phyloP scores from a whole-genome alignment of 306 rosid genomes.

The Arachis hypogaea region DNA sequence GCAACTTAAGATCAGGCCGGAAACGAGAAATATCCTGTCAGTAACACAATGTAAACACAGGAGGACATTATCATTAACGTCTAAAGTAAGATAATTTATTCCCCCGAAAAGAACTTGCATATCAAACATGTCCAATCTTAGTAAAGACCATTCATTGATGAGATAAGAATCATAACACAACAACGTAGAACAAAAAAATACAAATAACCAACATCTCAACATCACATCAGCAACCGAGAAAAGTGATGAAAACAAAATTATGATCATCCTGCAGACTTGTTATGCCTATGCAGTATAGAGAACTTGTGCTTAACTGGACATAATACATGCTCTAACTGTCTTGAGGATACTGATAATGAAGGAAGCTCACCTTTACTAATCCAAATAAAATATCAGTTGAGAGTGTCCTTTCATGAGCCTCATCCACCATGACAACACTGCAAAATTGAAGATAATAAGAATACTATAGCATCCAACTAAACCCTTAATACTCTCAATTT shows the following conservation, averaged over 20 bases:
- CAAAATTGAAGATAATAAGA: slow-evolving; percentile 36
- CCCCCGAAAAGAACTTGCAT: slow-evolving; percentile 4
- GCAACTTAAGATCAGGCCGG: slow-evolving; percentile 89
- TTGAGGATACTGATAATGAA: slow-evolving; percentile 33
- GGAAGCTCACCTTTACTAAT: slow-evolving; percentile 72
- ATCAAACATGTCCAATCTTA: slow-evolving; percentile 10
- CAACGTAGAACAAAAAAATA: slow-evolving; percentile 14
- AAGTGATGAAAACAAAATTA: slow-evolving; percentile 10
- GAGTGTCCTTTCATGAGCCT: slow-evolving; percentile 99
- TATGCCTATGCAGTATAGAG: neutral
- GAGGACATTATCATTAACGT: slow-evolving; percentile 14
- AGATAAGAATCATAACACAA: slow-evolving; percentile 16
- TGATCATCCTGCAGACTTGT: neutral
- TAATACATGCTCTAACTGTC: slow-evolving; percentile 10
- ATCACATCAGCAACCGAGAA: slow-evolving; percentile 21
- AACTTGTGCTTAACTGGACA: neutral
- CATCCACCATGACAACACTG: slow-evolving; percentile 99
- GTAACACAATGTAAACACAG: slow-evolving; percentile 21
- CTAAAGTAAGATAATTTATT: slow-evolving; percentile 21
- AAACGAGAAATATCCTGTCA: slow-evolving; percentile 87
- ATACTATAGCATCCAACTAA: slow-evolving; percentile 27
- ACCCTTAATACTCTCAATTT: slow-evolving; percentile 24
- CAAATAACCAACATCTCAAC: slow-evolving; percentile 34
- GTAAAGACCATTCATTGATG: slow-evolving; percentile 16
- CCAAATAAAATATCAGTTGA: slow-evolving; percentile 97